A percentile compares a stretch with the other conserved stretches of the same genome.
These are phyloP conservation scores for Pseudevernia furfuracea DNA, from an alignment of 495 filamentous ascomycete species.

Conservation along the genomic window DNA sequence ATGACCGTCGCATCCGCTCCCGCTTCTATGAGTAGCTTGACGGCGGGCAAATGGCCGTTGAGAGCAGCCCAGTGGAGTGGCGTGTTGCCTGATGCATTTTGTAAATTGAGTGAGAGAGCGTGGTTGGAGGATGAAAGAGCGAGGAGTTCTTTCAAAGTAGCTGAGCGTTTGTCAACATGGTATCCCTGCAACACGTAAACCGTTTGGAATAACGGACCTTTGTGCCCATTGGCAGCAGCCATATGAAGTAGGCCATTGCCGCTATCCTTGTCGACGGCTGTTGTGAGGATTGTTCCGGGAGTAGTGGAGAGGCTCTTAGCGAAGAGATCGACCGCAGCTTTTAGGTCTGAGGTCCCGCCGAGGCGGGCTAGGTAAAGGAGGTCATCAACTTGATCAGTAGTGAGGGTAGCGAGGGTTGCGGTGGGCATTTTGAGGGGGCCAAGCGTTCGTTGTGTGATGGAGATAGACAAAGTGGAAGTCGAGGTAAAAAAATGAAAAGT, in stretches of 20 bases:
- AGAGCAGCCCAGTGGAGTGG: constrained; percentile 86
- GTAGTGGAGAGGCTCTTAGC: constrained; percentile 46
- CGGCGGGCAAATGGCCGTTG: constrained; percentile 73
- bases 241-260: constrained; percentile 76
- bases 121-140: constrained; percentile 30
- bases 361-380: constrained; percentile 75
- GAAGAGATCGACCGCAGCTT: constrained; percentile 50
- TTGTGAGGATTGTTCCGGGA: constrained; percentile 50
- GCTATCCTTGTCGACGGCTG: constrained; percentile 60
- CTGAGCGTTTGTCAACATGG: constrained; percentile 31
- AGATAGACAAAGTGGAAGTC: not conserved
- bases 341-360: constrained; percentile 64
- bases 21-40: constrained; percentile 64
- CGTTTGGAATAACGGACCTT: constrained; percentile 40
- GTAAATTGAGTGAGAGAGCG: constrained; percentile 44
- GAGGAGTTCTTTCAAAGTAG: constrained; percentile 45
- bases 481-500: not conserved
- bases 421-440: constrained; percentile 27
- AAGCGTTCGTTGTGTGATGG: not conserved
- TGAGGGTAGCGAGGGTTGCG: constrained; percentile 39
- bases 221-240: constrained; percentile 80
- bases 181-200: not conserved
- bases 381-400: constrained; percentile 75
- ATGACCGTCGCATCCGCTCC: constrained; percentile 65
- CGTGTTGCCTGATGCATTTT: constrained; percentile 77